Evolutionary conservation across 2,329 filamentous ascomycete species (phyloP), one percentile per base, ranked within the genome.

Genomic region (Monilinia laxa): DNA sequence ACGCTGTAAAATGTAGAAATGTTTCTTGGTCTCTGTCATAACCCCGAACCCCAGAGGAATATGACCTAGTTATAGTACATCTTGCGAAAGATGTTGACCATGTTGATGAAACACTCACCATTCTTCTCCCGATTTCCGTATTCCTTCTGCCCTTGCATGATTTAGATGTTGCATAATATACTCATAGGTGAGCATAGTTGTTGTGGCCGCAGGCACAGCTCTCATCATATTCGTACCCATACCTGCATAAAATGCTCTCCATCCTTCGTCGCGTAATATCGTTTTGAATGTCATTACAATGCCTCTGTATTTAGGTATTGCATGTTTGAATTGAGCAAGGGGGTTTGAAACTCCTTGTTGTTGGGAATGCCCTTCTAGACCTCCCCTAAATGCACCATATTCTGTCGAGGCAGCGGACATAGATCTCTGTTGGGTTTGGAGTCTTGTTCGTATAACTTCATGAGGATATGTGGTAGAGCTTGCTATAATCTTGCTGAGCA

Each of bases 161-260:
- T 72, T 72, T 5, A 77, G 68, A 35, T 74, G 56, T 55, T 70
- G 73, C 70, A 76, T 76, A 67, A 90, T 77, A 71, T 90, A 95
- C 80, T 99, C 95, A 76, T 97, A 99, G 16, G 94, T 98, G 76
- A 98, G 83, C 90, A 99, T 96, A 3, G 95, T 99, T 35, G 96
- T 97, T 75, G 96, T 96, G 25, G 95, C 94, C 28, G 95, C 93
- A 42, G 95, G 95, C 16, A 99, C 90, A 10, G 95, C 95, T 66
- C 95, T 87, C 83, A 98, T 92, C 87, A 99, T 91, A 79, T 99
- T 99, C 59, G 94, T 97, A 49, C 95, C 95, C 83, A 99, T 92
- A 47, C 95, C 95, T 31, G 93, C 94, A 77, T 99, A 99, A 74
- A 99, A 98, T 4, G 94, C 94, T 69, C 90, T 85, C 93, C 94